Evolutionary conservation across 2,329 filamentous ascomycete genomes (phyloP), one percentile per base, ranked within the genome.

Genomic region (Penicillium fuscoglaucum): DNA sequence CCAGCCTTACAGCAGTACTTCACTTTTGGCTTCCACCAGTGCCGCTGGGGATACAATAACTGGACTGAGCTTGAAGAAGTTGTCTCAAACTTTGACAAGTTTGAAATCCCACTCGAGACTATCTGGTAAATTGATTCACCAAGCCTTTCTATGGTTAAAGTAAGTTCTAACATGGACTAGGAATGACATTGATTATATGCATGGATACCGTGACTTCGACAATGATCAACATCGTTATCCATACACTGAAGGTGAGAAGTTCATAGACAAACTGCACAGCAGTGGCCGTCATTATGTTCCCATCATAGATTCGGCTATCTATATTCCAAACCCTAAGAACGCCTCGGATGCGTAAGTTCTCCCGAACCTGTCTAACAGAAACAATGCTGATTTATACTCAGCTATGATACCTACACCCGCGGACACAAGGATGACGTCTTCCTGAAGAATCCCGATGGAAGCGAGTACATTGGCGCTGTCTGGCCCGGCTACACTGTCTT

Each of bases 1-100:
- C 90, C 90, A 1, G 87, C 87, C 0, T 87, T 93, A 85, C 88
- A 93, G 69, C 87, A 90, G 64, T 95, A 95, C 76, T 93, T 86
- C 81, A 86, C 87, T 0, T 85, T 96, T 60, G 91, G 91, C 0
- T 93, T 83, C 70, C 91, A 96, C 64, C 90, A 96, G 71, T 93
- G 90, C 66, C 83, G 90, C 59, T 95, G 90, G 87, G 91, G 90
- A 0, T 95, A 95, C 71, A 78, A 82, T 40, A 91, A 90, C 66
- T 91, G 88, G 85, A 83, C 84, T 1, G 80, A 85, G 29, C 69
- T 91, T 3, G 82, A 88, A 61, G 83, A 83, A 62, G 79, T 85
- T 12, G 78, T 84, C 33, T 74, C 82, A 48, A 80, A 79, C 52
- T 84, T 82, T 70, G 79, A 76, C 57, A 77, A 75, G 21, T 85